Evolutionary conservation across 345 rosid genomes (phyloP).

Genomic region (Acer negundo): DNA sequence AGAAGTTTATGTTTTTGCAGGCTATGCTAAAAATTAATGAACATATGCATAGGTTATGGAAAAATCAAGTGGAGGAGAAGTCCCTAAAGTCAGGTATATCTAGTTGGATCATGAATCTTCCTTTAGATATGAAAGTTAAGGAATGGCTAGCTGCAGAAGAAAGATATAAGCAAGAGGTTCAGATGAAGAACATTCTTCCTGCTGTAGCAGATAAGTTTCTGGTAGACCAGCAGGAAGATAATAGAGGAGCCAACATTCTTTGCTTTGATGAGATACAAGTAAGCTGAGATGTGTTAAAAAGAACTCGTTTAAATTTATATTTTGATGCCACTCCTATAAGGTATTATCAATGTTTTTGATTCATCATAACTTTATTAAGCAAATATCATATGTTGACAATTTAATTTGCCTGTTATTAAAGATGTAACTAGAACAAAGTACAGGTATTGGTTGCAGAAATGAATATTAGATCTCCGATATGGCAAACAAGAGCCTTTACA

Average conservation of each 20-base stretch:
- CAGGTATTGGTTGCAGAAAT: too few relatives aligned
- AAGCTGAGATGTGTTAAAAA: conserved; percentile 9
- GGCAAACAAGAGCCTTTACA: background rate
- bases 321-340: background rate
- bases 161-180: conserved; percentile 75
- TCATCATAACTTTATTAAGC: background rate
- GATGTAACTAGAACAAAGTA: background rate
- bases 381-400: conserved; percentile 3
- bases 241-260: conserved; percentile 79
- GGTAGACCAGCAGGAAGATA: conserved; percentile 50
- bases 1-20: conserved; percentile 38
- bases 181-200: conserved; percentile 84
- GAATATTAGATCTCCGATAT: background rate
- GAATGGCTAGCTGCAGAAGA: conserved; percentile 95
- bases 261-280: conserved; percentile 99
- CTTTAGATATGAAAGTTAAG: conserved; percentile 79
- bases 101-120: conserved; percentile 83
- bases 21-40: conserved; percentile 92
- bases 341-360: background rate
- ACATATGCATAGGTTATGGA: conserved; percentile 89
- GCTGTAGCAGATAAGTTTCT: conserved; percentile 90
- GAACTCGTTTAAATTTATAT: conserved; percentile 3
- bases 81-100: conserved; percentile 59
- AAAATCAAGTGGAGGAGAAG: conserved; percentile 66
- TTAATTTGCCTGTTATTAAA: background rate